These are phyloP conservation scores for Nemania serpens DNA, from an alignment of 2,329 filamentous ascomycete genomes.

Conservation along the genomic window DNA sequence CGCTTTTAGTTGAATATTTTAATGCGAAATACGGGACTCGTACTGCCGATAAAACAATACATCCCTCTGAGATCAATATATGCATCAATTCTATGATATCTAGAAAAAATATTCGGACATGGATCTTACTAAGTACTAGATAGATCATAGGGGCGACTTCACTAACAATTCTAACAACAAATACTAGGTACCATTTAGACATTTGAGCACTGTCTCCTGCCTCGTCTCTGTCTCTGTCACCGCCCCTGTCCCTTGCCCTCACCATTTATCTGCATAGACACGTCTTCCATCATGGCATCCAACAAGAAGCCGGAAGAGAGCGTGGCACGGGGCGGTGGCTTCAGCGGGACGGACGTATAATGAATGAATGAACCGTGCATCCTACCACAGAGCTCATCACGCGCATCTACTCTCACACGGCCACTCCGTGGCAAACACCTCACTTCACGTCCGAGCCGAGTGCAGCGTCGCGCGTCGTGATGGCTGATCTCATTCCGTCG, in stretches of 20 bases:
- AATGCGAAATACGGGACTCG: background rate
- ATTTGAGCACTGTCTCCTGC: too few species aligned
- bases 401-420: background rate
- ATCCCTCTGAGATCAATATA: background rate
- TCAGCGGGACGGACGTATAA: background rate
- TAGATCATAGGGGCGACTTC: too few species aligned
- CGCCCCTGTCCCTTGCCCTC: background rate
- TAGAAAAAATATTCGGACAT: too few species aligned
- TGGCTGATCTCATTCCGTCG: too few species aligned
- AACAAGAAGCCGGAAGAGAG: slow-evolving; percentile 32
- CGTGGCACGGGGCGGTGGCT: slow-evolving; percentile 53
- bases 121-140: too few species aligned
- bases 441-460: background rate
- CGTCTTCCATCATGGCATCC: slow-evolving; percentile 26
- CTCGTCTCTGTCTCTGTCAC: background rate
- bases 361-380: background rate
- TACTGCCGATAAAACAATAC: background rate
- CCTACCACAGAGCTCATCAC: background rate
- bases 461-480: too few species aligned
- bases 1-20: too few species aligned
- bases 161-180: too few species aligned
- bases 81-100: too few species aligned
- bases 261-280: background rate
- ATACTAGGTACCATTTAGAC: too few species aligned
- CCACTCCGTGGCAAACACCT: background rate